These are phyloP conservation scores for Linnemannia zychae DNA, from an alignment of 192 early-diverging fungal genomes.

Conservation along the genomic window DNA sequence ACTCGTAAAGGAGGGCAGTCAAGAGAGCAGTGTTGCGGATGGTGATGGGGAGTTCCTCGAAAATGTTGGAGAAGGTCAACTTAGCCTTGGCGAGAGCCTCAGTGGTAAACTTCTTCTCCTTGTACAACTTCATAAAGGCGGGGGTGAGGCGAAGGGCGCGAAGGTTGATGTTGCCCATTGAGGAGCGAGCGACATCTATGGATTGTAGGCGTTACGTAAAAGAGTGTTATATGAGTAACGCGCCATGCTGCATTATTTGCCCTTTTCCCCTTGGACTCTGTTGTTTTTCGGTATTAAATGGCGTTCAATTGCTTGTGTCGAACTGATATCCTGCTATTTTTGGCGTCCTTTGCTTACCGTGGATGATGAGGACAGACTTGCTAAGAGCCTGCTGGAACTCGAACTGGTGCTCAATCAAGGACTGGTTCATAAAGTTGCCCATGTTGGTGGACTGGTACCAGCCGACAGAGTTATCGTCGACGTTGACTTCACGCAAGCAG, in stretches of 20 bases:
- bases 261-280: neutral
- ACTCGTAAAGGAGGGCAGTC: constrained; percentile 78
- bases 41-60: constrained; percentile 91
- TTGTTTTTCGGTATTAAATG: neutral
- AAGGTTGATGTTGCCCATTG: constrained; percentile 87
- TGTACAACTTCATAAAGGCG: constrained; percentile 87
- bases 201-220: neutral
- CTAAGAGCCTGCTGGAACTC: constrained; percentile 90
- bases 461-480: constrained; percentile 96
- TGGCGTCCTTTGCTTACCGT: constrained; percentile 61
- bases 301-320: neutral
- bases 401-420: constrained; percentile 90
- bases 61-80: constrained; percentile 86
- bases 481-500: constrained; percentile 92
- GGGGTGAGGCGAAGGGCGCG: constrained; percentile 91
- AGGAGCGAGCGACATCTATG: constrained; percentile 83
- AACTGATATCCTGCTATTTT: neutral
- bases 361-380: constrained; percentile 92
- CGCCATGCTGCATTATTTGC: no score
- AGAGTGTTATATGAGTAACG: neutral
- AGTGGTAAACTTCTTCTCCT: constrained; percentile 87
- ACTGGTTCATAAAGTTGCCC: constrained; percentile 91
- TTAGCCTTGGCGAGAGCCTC: constrained; percentile 82
- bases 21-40: constrained; percentile 89
- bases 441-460: constrained; percentile 96